A percentile compares a stretch with the other conserved stretches of the same genome.
Evolutionary conservation across 192 early-diverging fungal genomes (phyloP).

Genomic region (Podila epicladia): DNA sequence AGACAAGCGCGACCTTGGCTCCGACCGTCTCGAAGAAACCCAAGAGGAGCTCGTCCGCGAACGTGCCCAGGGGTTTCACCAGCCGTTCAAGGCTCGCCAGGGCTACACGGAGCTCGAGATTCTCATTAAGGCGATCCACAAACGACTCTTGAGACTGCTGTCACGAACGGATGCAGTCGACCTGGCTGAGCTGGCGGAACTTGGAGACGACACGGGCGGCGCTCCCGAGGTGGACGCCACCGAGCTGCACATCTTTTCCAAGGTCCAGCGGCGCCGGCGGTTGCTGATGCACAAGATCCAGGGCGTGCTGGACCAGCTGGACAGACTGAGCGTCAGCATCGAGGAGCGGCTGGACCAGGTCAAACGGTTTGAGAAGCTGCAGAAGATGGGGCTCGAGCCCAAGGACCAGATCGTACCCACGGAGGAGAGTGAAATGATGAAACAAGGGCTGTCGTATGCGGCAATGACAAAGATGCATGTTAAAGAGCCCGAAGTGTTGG

Average conservation of each 20-base stretch:
- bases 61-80: slow-evolving; percentile 20
- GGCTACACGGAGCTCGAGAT: slow-evolving; percentile 21
- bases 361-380: slow-evolving; percentile 21
- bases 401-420: slow-evolving; percentile 25
- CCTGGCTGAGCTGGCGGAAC: slow-evolving; percentile 13
- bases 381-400: slow-evolving; percentile 22
- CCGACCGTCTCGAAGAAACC: slow-evolving; percentile 20
- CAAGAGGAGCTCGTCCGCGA: slow-evolving; percentile 40
- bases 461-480: slow-evolving; percentile 2
- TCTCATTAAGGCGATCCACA: slow-evolving; percentile 12
- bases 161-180: slow-evolving; percentile 9
- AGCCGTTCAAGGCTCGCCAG: slow-evolving; percentile 22
- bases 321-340: slow-evolving; percentile 7
- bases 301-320: slow-evolving; percentile 3
- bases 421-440: slow-evolving; percentile 37
- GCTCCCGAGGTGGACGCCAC: slow-evolving; percentile 4
- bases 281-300: slow-evolving; percentile 11
- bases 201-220: slow-evolving; percentile 14
- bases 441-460: slow-evolving; percentile 24
- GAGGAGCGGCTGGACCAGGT: slow-evolving; percentile 15
- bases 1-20: slow-evolving; percentile 13
- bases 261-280: slow-evolving; percentile 19
- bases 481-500: slow-evolving; percentile 12
- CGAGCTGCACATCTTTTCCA: slow-evolving; percentile 21
- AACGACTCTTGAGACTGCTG: slow-evolving; percentile 8